Conservation (phyloP, 163 green algal species). For the Scenedesmus sp. region DNA sequence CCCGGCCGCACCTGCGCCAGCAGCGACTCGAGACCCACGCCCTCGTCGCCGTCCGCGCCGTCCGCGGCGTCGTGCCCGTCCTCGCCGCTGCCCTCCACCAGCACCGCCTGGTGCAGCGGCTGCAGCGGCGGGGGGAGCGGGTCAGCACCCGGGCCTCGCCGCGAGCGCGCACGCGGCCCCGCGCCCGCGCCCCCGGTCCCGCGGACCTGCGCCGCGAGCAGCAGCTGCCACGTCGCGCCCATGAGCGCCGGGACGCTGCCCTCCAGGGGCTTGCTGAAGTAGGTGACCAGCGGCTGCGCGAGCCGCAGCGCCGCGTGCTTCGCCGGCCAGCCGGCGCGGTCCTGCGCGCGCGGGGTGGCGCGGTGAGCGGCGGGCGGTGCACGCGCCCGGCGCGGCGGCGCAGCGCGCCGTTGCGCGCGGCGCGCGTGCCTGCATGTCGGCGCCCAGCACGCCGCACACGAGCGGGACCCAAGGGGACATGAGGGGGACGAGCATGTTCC, state of each 20-base stretch:
- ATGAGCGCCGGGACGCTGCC: slow-evolving; percentile 13
- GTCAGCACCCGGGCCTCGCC: no score
- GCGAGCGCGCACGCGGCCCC: no score
- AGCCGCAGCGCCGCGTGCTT: slow-evolving; percentile 38
- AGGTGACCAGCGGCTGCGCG: slow-evolving; percentile 11
- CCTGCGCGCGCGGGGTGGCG: background rate
- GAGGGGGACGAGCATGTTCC: slow-evolving; percentile 34
- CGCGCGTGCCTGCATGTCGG: no score
- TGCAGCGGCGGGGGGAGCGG: background rate
- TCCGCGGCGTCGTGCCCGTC: background rate
- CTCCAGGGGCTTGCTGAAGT: slow-evolving; percentile 40
- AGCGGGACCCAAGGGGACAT: no score
- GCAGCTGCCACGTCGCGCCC: slow-evolving; percentile 32
- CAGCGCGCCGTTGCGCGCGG: no score
- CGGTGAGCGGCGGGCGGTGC: background rate
- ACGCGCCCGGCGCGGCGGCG: no score
- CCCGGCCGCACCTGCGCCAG: slow-evolving; percentile 50
- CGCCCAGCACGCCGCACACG: no score
- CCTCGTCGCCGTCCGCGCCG: slow-evolving; percentile 52
- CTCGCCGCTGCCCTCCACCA: slow-evolving; percentile 50
- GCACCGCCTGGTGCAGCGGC: slow-evolving; percentile 44
- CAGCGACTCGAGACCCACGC: slow-evolving; percentile 64
- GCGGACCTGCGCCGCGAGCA: slow-evolving; percentile 36
- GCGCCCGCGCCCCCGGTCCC: no score
- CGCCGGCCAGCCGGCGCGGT: background rate